Evolutionary conservation across 768 basidiomycete genomes (phyloP).

Genomic region (Russula lepida): DNA sequence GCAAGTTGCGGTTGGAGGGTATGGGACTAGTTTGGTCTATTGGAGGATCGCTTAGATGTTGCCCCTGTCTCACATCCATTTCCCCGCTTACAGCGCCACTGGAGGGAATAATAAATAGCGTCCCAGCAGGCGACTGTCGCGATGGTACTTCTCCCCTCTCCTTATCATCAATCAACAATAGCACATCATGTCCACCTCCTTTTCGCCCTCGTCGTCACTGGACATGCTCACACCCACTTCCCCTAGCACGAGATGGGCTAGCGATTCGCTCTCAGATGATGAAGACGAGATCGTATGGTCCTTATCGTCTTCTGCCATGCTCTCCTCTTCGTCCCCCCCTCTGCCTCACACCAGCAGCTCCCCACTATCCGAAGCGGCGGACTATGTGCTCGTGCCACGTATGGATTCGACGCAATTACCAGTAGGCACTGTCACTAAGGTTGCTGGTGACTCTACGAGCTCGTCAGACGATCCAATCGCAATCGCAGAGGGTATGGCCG

Average conservation of each 20-base stretch:
- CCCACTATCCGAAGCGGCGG: slow-evolving; percentile 24
- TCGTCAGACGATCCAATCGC: neutral
- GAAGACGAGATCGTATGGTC: slow-evolving; percentile 22
- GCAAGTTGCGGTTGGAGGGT: slow-evolving; percentile 56
- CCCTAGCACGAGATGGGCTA: slow-evolving; percentile 11
- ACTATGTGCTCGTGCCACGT: slow-evolving; percentile 32
- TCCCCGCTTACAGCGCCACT: no score
- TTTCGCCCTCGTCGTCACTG: slow-evolving; percentile 7
- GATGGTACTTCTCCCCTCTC: neutral
- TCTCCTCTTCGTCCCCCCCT: slow-evolving; percentile 1
- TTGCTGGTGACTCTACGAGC: no score
- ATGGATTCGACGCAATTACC: slow-evolving; percentile 44
- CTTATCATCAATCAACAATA: neutral
- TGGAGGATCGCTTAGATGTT: slow-evolving; percentile 52
- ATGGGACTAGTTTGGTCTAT: slow-evolving; percentile 56
- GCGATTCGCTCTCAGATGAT: slow-evolving; percentile 16
- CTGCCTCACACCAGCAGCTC: slow-evolving; percentile 10
- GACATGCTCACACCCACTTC: slow-evolving; percentile 13
- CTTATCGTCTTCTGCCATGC: slow-evolving; percentile 10
- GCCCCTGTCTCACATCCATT: no score
- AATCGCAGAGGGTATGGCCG: neutral
- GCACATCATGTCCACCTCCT: slow-evolving; percentile 9
- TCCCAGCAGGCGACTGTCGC: neutral
- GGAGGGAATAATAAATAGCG: slow-evolving; percentile 5
- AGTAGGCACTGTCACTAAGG: slow-evolving; percentile 49